Percentiles rank a stretch among this genome's conserved stretches.
Evolutionary conservation across 176 grass and related monocot species (phyloP).

Genomic region (Lolium perenne): DNA sequence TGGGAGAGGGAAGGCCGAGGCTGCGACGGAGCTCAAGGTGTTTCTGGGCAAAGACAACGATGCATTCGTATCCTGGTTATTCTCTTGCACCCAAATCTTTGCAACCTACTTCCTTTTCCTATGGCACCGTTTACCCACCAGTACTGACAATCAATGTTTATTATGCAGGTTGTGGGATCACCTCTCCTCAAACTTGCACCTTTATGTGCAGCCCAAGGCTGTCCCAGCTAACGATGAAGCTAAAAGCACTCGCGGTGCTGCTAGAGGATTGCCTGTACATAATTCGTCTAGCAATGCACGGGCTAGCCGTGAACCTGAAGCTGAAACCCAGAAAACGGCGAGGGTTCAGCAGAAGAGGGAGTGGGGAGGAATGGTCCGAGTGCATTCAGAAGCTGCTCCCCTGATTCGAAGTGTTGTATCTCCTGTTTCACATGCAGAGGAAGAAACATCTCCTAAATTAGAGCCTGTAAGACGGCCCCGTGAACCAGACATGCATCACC

Average conservation of each 20-base stretch:
- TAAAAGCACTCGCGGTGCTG: constrained; percentile 34
- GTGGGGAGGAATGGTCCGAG: constrained; percentile 52
- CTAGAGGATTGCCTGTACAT: constrained; percentile 42
- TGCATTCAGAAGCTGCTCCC: constrained; percentile 57
- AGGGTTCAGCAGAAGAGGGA: constrained; percentile 59
- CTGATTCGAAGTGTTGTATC: constrained; percentile 73
- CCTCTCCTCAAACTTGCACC: constrained; percentile 77
- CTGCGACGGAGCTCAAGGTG: constrained; percentile 68
- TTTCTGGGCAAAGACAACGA: constrained; percentile 78
- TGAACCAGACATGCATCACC: constrained; percentile 49
- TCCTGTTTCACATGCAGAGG: constrained; percentile 61
- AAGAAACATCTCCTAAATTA: constrained; percentile 44
- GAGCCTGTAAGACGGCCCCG: constrained; percentile 29
- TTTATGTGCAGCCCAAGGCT: constrained; percentile 69
- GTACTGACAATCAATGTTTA: constrained; percentile 3
- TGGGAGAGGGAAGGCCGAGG: constrained; percentile 74
- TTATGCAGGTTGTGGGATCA: constrained; percentile 94
- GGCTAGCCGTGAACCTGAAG: constrained; percentile 43
- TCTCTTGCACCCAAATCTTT: background rate
- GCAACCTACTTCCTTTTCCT: background rate
- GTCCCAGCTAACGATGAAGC: constrained; percentile 36
- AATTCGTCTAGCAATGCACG: constrained; percentile 34
- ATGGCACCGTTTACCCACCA: background rate
- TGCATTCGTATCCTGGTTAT: constrained; percentile 86
- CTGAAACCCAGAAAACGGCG: constrained; percentile 45